Conservation (phyloP, 352 stramenopile genomes). For the Phytopythium mirpurense region DNA sequence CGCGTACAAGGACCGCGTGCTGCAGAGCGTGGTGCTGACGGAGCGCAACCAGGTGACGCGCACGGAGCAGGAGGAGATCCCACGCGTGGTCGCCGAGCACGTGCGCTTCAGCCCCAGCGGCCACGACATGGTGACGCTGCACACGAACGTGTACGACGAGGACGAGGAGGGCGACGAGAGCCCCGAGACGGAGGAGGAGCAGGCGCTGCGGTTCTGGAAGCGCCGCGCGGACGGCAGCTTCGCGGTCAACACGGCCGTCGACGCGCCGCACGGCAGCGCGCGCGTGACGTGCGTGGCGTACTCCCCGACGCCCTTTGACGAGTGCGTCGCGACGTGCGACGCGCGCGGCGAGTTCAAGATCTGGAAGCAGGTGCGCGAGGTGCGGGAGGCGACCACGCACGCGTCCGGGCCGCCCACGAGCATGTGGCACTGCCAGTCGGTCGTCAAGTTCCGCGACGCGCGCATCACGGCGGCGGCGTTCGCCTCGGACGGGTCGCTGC, state of each 20-base stretch:
- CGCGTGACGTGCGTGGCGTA: constrained; percentile 51
- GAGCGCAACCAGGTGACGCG: constrained; percentile 84
- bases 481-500: constrained; percentile 68
- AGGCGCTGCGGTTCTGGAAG: constrained; percentile 73
- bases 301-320: constrained; percentile 30
- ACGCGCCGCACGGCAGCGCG: constrained; percentile 60
- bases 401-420: constrained; percentile 8
- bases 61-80: constrained; percentile 58
- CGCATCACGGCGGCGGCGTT: constrained; percentile 69
- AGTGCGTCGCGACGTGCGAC: constrained; percentile 63
- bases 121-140: constrained; percentile 51
- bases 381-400: constrained; percentile 7
- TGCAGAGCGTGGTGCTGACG: constrained; percentile 62
- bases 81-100: constrained; percentile 43
- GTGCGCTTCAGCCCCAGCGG: constrained; percentile 50
- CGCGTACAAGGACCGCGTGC: constrained; percentile 70
- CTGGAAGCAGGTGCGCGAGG: constrained; percentile 43
- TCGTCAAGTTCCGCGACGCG: constrained; percentile 69
- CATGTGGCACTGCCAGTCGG: constrained; percentile 76
- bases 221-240: constrained; percentile 71
- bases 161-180: constrained; percentile 8
- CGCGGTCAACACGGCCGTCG: constrained; percentile 76
- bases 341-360: constrained; percentile 74
- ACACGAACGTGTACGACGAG: constrained; percentile 25
- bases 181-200: constrained; percentile 28